Evolutionary conservation across 257 asterid genomes (phyloP).

Genomic region (Gentiana macrophylla): DNA sequence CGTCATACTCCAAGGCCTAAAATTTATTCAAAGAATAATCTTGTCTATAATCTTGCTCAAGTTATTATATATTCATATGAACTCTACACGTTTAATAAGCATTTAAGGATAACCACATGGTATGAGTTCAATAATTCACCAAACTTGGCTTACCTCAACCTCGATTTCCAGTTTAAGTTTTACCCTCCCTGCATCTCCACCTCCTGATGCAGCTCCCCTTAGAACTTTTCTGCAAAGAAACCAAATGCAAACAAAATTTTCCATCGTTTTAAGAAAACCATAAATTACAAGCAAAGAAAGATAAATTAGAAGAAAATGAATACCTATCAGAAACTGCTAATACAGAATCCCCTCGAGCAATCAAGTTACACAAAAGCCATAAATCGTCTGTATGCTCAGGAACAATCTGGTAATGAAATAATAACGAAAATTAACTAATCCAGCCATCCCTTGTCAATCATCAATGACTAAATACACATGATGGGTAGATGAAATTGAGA

Average conservation of each 20-base stretch:
- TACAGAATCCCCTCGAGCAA: constrained; percentile 68
- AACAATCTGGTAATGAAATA: constrained; percentile 42
- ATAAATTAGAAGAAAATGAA: not conserved
- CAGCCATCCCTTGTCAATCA: not conserved
- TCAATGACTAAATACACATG: not conserved
- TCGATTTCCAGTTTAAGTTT: constrained; percentile 72
- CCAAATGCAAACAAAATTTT: no score
- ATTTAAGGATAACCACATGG: no score
- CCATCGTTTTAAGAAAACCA: no score
- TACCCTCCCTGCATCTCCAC: constrained; percentile 81
- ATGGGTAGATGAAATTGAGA: not conserved
- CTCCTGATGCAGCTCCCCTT: constrained; percentile 91
- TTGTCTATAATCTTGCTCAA: no score
- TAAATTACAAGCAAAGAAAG: not conserved
- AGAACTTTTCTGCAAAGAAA: constrained; percentile 57
- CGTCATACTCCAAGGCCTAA: constrained; percentile 78
- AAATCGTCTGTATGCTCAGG: constrained; percentile 93
- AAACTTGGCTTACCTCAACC: constrained; percentile 49
- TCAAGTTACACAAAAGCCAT: constrained; percentile 81
- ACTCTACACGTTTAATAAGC: no score
- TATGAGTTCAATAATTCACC: not conserved
- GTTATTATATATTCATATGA: no score
- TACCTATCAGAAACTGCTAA: constrained; percentile 74
- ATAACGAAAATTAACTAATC: not conserved
- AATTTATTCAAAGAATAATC: not conserved